phyloP scores from a whole-genome alignment of 23 red algal species.

The Gracilaria vermiculophylla region DNA sequence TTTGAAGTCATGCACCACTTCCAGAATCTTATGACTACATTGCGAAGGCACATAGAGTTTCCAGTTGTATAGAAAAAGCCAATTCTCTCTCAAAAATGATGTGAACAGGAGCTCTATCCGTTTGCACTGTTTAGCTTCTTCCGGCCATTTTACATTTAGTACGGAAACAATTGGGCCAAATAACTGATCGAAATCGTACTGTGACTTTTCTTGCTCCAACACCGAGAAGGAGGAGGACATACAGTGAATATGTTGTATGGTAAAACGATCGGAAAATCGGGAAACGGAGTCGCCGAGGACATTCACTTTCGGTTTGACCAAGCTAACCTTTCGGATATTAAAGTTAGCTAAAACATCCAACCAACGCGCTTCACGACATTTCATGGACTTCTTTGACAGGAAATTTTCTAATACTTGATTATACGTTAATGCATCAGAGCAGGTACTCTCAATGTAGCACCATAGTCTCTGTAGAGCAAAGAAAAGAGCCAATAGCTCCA shows the following conservation, averaged over 20 bases:
- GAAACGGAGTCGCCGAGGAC: constrained; percentile 12
- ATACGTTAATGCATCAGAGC: neutral
- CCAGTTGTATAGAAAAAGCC: neutral
- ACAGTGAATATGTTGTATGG: neutral
- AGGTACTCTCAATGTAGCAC: neutral
- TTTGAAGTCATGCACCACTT: neutral
- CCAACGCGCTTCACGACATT: neutral
- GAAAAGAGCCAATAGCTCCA: neutral
- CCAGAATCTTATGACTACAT: neutral
- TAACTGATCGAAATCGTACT: constrained; percentile 13
- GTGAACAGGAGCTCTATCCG: neutral
- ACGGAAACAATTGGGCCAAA: neutral
- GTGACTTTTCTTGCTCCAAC: neutral
- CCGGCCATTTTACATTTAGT: neutral
- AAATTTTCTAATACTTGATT: constrained; percentile 2
- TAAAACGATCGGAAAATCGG: neutral
- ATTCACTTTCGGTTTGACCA: neutral
- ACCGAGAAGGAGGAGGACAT: neutral
- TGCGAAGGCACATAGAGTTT: constrained; percentile 19
- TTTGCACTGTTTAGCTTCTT: neutral
- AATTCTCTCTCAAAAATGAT: neutral
- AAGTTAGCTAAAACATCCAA: neutral
- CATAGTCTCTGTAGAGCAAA: neutral
- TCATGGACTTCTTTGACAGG: neutral
- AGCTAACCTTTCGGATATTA: neutral